These are phyloP conservation scores for Hysterangium stoloniferum DNA, from an alignment of 768 basidiomycete species.

Conservation along the genomic window DNA sequence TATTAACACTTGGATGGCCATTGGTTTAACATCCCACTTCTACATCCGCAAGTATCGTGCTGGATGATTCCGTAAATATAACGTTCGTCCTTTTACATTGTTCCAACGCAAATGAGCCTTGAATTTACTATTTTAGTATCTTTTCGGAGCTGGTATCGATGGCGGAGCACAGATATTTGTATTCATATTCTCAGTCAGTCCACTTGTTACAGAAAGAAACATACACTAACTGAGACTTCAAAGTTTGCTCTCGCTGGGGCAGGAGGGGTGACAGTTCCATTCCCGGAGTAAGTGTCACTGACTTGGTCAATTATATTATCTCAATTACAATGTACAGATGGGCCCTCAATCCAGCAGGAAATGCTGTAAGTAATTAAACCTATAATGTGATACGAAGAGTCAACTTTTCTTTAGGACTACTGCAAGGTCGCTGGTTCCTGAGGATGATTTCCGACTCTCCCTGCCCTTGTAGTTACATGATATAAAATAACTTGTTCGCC, in stretches of 20 bases:
- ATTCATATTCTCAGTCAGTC: constrained; percentile 39
- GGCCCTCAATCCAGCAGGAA: neutral
- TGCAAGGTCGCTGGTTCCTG: neutral
- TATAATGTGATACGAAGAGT: neutral
- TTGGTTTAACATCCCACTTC: constrained; percentile 49
- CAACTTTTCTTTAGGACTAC: neutral
- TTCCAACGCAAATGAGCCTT: neutral
- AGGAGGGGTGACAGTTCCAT: neutral
- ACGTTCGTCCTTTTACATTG: neutral
- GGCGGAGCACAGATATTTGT: constrained; percentile 61
- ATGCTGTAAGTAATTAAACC: neutral
- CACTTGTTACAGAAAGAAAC: neutral
- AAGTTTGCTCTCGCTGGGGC: neutral
- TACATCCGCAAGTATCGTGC: constrained; percentile 52
- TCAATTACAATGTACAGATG: neutral
- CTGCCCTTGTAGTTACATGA: too few relatives aligned
- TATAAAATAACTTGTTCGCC: too few relatives aligned
- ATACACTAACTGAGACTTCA: too few relatives aligned
- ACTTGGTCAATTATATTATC: neutral
- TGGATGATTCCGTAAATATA: constrained; percentile 48
- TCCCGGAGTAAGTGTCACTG: neutral
- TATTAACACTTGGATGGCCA: constrained; percentile 9
- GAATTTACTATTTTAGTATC: constrained; percentile 46
- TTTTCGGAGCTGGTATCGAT: constrained; percentile 56
- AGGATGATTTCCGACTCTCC: too few relatives aligned